Percentiles rank a stretch among this genome's conserved stretches.
phyloP scores from a whole-genome alignment of 805 yeast genomes.

The Candida mattraensis region DNA sequence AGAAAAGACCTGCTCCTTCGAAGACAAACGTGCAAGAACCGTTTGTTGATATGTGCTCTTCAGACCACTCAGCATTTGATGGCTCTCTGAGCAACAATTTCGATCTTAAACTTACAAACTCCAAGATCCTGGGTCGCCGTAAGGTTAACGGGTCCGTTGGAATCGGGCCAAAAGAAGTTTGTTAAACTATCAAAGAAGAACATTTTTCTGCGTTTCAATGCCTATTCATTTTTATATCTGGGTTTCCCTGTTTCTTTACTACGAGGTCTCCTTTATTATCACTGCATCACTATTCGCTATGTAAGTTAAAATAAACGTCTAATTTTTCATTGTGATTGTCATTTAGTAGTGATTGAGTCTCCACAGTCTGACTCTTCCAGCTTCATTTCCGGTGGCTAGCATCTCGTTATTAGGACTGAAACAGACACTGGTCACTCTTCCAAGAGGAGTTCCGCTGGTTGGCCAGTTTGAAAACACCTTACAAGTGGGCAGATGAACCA shows the following conservation, averaged over 20 bases:
- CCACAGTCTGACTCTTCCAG: slow-evolving; percentile 89
- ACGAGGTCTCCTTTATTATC: too few species aligned
- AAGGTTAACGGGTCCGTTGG: slow-evolving; percentile 28
- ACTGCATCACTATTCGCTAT: too few species aligned
- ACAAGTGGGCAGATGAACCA: slow-evolving; percentile 86
- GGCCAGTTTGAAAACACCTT: slow-evolving; percentile 96
- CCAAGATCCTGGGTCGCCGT: slow-evolving; percentile 61
- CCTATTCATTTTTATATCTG: too few species aligned
- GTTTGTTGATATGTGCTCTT: background rate
- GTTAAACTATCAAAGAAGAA: too few species aligned
- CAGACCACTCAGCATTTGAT: slow-evolving; percentile 7
- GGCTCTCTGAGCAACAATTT: slow-evolving; percentile 32
- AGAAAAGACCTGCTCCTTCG: slow-evolving; percentile 4
- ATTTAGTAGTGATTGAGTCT: slow-evolving; percentile 74
- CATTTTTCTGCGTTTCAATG: too few species aligned
- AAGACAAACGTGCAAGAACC: slow-evolving; percentile 12
- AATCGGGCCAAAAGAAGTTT: slow-evolving; percentile 20
- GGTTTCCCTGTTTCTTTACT: too few species aligned
- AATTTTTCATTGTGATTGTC: slow-evolving; percentile 1
- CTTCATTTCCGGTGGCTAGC: slow-evolving; percentile 87
- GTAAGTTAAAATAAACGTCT: background rate
- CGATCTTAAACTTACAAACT: slow-evolving; percentile 62
- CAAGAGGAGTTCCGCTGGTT: slow-evolving; percentile 92
- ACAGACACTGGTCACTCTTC: slow-evolving; percentile 79
- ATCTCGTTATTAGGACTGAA: slow-evolving; percentile 82